These are phyloP conservation scores for Xylariomycetidae sp. DNA, from an alignment of 2,329 filamentous ascomycete species.

Conservation along the genomic window DNA sequence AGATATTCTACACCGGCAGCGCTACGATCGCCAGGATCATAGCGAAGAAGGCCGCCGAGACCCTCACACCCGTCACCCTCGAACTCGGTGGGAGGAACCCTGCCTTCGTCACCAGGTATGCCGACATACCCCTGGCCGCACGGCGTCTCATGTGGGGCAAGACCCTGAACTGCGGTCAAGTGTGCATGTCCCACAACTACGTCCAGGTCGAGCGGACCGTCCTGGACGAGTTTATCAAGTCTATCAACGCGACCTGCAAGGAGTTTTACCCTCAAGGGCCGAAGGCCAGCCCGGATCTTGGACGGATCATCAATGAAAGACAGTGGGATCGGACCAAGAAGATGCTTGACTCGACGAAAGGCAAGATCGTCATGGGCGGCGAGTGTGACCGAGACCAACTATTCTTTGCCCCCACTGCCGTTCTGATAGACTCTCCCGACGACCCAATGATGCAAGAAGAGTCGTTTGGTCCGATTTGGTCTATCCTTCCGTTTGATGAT, in stretches of 20 bases:
- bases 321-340: slow-evolving; percentile 82
- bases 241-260: slow-evolving; percentile 65
- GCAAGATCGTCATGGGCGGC: slow-evolving; percentile 84
- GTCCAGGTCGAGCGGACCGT: slow-evolving; percentile 75
- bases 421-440: slow-evolving; percentile 70
- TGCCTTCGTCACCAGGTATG: slow-evolving; percentile 81
- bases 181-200: slow-evolving; percentile 93
- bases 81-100: slow-evolving; percentile 93
- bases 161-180: slow-evolving; percentile 78
- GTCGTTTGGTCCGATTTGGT: slow-evolving; percentile 89
- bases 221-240: slow-evolving; percentile 65
- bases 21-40: slow-evolving; percentile 78
- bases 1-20: slow-evolving; percentile 94
- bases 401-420: slow-evolving; percentile 89
- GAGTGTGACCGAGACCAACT: slow-evolving; percentile 72
- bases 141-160: slow-evolving; percentile 87
- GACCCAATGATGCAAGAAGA: slow-evolving; percentile 80
- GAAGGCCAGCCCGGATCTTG: slow-evolving; percentile 71
- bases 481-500: slow-evolving; percentile 70
- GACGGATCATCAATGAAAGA: slow-evolving; percentile 72
- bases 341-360: slow-evolving; percentile 80
- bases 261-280: slow-evolving; percentile 83
- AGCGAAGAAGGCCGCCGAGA: slow-evolving; percentile 81
- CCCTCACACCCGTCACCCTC: slow-evolving; percentile 80
- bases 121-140: slow-evolving; percentile 75